phyloP scores from a whole-genome alignment of 768 basidiomycete genomes.

The Suillus paluster region DNA sequence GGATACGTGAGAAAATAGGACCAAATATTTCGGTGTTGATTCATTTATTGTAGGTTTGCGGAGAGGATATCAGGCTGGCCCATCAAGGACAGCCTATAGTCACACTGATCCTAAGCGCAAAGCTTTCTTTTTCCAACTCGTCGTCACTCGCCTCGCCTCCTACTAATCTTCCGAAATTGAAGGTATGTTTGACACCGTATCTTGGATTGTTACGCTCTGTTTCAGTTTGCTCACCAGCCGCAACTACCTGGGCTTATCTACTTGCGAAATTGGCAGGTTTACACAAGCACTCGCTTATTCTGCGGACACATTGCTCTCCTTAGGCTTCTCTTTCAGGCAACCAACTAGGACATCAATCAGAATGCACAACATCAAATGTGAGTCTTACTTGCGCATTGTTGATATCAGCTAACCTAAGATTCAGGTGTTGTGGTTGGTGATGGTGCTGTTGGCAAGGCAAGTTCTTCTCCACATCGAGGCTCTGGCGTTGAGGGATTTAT shows the following conservation, averaged over 20 bases:
- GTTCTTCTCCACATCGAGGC: slow-evolving; percentile 27
- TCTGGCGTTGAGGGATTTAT: slow-evolving; percentile 8
- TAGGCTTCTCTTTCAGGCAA: slow-evolving; percentile 6
- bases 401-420: slow-evolving; percentile 36
- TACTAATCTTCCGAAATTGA: neutral
- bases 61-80: slow-evolving; percentile 30
- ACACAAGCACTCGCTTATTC: slow-evolving; percentile 21
- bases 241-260: slow-evolving; percentile 7
- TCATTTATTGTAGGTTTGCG: slow-evolving; percentile 8
- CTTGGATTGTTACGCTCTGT: neutral
- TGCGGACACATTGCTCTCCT: slow-evolving; percentile 9
- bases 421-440: slow-evolving; percentile 97
- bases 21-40: slow-evolving; percentile 15
- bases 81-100: slow-evolving; percentile 28
- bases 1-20: slow-evolving; percentile 18
- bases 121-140: slow-evolving; percentile 11
- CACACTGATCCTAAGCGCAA: slow-evolving; percentile 10
- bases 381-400: slow-evolving; percentile 30
- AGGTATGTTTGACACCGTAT: neutral
- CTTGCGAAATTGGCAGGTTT: slow-evolving; percentile 16
- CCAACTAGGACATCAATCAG: slow-evolving; percentile 16
- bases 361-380: slow-evolving; percentile 95
- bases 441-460: slow-evolving; percentile 97
- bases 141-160: slow-evolving; percentile 2
- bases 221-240: slow-evolving; percentile 5